Evolutionary conservation across 2,329 filamentous ascomycete genomes (phyloP).

Genomic region (Xylariaceae sp.): DNA sequence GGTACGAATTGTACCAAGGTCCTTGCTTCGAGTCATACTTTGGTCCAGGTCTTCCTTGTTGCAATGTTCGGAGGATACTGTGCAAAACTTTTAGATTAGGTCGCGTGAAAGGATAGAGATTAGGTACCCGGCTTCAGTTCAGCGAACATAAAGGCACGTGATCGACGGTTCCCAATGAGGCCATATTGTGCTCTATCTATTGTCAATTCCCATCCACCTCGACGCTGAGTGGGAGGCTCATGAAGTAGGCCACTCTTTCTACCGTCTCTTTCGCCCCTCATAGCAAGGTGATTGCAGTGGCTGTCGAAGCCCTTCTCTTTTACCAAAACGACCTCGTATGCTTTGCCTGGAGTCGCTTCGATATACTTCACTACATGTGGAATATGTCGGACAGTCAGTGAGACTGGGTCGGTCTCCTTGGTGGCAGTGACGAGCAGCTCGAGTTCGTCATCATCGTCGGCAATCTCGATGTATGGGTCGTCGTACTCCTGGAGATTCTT

Average conservation of each 20-base stretch:
- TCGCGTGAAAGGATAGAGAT: no score
- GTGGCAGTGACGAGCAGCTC: background rate
- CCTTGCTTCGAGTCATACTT: background rate
- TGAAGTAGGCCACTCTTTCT: no score
- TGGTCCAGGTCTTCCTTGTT: background rate
- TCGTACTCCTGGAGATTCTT: constrained; percentile 6
- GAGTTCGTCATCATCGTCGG: background rate
- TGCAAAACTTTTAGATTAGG: no score
- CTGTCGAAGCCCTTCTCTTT: background rate
- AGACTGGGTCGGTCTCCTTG: background rate
- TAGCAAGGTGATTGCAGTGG: background rate
- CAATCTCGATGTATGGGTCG: constrained; percentile 1
- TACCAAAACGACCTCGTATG: background rate
- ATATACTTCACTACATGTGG: constrained; percentile 8
- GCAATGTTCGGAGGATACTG: background rate
- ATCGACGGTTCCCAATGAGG: no score
- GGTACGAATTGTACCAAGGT: background rate
- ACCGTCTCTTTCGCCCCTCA: background rate
- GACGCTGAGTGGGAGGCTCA: no score
- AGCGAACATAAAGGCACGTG: no score
- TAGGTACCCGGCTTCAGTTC: no score
- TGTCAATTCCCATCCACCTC: no score
- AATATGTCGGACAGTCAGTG: background rate
- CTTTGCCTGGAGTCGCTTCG: constrained; percentile 2
- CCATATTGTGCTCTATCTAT: no score